Evolutionary conservation across 2,329 filamentous ascomycete genomes (phyloP).

Genomic region (Paracamarosporium sp.): DNA sequence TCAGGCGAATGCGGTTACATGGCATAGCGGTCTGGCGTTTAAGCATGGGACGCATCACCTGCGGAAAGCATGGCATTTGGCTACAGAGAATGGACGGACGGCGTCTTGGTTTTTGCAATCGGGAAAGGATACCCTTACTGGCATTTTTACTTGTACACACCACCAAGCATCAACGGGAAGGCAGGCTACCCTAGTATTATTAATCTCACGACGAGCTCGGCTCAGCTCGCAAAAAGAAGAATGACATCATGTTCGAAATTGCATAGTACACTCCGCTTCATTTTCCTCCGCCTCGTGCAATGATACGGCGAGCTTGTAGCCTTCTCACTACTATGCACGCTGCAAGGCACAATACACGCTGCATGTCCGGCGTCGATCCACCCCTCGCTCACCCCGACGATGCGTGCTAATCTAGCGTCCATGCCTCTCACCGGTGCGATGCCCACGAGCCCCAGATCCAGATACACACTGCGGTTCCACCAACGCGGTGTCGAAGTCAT

Average conservation of each 20-base stretch:
- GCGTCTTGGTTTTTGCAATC: background rate
- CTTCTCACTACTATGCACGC: too few relatives aligned
- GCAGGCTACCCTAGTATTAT: background rate
- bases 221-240: background rate
- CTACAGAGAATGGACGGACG: background rate
- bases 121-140: constrained; percentile 6
- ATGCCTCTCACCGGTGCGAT: too few relatives aligned
- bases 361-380: too few relatives aligned
- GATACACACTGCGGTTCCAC: too few relatives aligned
- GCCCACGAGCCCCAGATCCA: too few relatives aligned
- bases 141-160: background rate
- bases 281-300: too few relatives aligned
- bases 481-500: background rate
- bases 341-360: too few relatives aligned
- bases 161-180: background rate
- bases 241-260: too few relatives aligned
- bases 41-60: background rate
- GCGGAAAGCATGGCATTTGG: background rate
- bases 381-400: background rate
- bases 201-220: background rate
- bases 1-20: background rate
- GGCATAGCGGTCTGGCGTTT: constrained; percentile 5
- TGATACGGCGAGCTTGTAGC: too few relatives aligned
- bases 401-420: background rate
- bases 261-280: too few relatives aligned